These are phyloP conservation scores for Exophiala aquamarina DNA, from an alignment of 2,329 filamentous ascomycete genomes.

Conservation along the genomic window DNA sequence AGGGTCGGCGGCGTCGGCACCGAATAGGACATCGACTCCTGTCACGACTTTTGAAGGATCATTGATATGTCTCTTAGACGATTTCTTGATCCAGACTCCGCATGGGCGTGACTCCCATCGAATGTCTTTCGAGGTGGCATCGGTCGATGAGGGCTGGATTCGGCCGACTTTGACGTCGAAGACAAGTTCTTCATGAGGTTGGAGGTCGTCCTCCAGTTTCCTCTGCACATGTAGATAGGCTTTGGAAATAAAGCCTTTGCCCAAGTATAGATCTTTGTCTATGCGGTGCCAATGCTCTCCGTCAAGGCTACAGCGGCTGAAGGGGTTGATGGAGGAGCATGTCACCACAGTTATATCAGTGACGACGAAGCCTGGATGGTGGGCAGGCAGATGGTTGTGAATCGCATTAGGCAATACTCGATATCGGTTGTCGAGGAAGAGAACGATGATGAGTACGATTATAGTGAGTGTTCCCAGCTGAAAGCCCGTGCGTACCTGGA, in stretches of 20 bases:
- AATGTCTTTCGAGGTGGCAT: conserved; percentile 57
- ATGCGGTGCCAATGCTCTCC: conserved; percentile 74
- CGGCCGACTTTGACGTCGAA: conserved; percentile 75
- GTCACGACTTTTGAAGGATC: conserved; percentile 76
- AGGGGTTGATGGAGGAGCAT: conserved; percentile 72
- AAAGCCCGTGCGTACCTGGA: conserved; percentile 63
- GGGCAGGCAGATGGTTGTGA: conserved; percentile 81
- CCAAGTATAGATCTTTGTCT: conserved; percentile 85
- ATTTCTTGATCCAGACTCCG: conserved; percentile 80
- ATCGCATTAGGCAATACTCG: conserved; percentile 80
- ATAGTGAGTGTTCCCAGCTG: conserved; percentile 69
- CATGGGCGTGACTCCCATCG: conserved; percentile 75
- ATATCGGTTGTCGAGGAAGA: conserved; percentile 86
- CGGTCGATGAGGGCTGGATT: conserved; percentile 63
- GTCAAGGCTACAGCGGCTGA: conserved; percentile 75
- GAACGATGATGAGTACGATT: conserved; percentile 68
- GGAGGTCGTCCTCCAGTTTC: conserved; percentile 82
- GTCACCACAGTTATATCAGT: conserved; percentile 79
- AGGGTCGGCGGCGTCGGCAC: conserved; percentile 87
- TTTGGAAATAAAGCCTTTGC: conserved; percentile 68
- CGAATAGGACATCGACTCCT: conserved; percentile 82
- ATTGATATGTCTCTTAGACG: conserved; percentile 68
- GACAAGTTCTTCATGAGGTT: conserved; percentile 72
- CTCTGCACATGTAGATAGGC: conserved; percentile 81
- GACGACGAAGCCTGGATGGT: conserved; percentile 80